Conservation (phyloP, 2,329 filamentous ascomycete species). For the Aspergillus sergii region DNA sequence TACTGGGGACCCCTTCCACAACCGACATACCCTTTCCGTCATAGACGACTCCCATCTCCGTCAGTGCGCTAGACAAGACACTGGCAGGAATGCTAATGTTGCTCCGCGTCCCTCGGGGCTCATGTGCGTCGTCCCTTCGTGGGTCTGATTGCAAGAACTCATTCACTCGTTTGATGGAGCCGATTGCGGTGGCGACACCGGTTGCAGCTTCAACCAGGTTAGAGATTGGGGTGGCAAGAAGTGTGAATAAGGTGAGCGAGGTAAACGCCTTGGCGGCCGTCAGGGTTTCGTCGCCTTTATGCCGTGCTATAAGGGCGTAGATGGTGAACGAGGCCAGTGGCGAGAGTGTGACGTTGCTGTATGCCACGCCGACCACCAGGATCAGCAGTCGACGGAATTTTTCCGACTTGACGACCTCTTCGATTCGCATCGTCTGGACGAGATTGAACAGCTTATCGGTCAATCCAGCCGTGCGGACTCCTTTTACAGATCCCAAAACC, state of each 20-base stretch:
- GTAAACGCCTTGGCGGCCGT: not conserved
- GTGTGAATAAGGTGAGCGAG: not conserved
- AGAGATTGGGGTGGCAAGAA: not conserved
- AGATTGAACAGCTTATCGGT: conserved; percentile 29
- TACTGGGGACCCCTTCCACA: not conserved
- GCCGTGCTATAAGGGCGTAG: not conserved
- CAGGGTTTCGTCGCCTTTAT: not conserved
- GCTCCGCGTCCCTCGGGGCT: not conserved
- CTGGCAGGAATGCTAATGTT: not conserved
- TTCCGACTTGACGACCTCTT: conserved; percentile 34
- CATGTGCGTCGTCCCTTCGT: not conserved
- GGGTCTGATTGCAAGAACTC: not conserved
- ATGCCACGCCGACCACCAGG: conserved; percentile 4
- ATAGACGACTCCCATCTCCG: not conserved
- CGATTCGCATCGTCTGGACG: conserved; percentile 38
- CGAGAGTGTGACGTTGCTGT: not conserved
- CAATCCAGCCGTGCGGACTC: conserved; percentile 44
- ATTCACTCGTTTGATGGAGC: not conserved
- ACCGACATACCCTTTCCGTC: not conserved
- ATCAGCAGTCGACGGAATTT: conserved; percentile 27
- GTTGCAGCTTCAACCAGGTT: not conserved
- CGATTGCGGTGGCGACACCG: not conserved
- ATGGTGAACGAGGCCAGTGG: not conserved
- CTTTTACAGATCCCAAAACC: conserved; percentile 42
- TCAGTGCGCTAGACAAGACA: not conserved